phyloP scores from a whole-genome alignment of 2,329 filamentous ascomycete species.

The Colletotrichum camelliae region DNA sequence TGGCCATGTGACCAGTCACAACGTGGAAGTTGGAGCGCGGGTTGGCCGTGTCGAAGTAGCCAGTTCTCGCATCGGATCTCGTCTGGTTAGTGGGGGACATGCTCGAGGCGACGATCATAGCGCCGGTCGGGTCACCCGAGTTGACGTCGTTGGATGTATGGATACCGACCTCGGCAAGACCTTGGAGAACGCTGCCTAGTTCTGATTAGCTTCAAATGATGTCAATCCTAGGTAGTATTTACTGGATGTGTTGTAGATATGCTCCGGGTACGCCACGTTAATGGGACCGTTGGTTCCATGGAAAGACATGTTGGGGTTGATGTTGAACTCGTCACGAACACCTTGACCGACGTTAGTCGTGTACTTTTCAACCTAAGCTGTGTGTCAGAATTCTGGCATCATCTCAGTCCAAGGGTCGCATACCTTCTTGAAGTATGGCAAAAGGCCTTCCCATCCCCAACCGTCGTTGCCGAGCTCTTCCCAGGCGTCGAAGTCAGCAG shows the following conservation, averaged over 20 bases:
- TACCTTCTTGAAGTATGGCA: constrained; percentile 56
- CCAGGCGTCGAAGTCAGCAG: constrained; percentile 48
- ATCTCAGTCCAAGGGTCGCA: not conserved
- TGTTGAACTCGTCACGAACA: constrained; percentile 26
- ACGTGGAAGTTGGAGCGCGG: constrained; percentile 43
- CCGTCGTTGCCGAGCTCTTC: constrained; percentile 43
- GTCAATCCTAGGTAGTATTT: not conserved
- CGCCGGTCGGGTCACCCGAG: constrained; percentile 39
- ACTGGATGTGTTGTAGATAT: constrained; percentile 46
- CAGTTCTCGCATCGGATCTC: constrained; percentile 43
- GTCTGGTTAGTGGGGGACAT: constrained; percentile 44
- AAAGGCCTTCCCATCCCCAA: constrained; percentile 48
- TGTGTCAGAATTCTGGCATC: not conserved
- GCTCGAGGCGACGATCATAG: constrained; percentile 41
- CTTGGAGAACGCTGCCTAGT: constrained; percentile 41
- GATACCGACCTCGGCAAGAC: constrained; percentile 41
- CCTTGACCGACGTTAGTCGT: constrained; percentile 27
- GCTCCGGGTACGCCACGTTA: constrained; percentile 42
- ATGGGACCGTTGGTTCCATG: constrained; percentile 42
- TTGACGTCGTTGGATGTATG: constrained; percentile 39
- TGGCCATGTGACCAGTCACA: constrained; percentile 42
- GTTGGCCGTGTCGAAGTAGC: constrained; percentile 42
- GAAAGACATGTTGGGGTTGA: constrained; percentile 29
- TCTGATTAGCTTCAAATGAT: not conserved
- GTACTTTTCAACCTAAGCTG: constrained; percentile 40